These are phyloP conservation scores for Penicillium aurantiogriseum DNA, from an alignment of 2,329 filamentous ascomycete species.

Conservation along the genomic window DNA sequence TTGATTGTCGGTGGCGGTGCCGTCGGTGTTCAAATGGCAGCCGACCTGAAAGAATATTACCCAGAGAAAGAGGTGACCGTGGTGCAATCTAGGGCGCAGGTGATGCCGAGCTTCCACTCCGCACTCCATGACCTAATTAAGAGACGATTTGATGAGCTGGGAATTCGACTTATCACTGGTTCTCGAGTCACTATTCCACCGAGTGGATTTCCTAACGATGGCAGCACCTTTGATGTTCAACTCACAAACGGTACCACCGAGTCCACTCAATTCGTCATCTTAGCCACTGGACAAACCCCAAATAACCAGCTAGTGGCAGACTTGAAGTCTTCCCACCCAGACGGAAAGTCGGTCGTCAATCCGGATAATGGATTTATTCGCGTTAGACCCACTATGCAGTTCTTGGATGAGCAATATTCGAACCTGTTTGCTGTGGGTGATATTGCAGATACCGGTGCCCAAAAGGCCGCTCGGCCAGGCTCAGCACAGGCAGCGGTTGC, in stretches of 20 bases:
- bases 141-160: constrained; percentile 35
- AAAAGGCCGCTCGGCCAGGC: constrained; percentile 37
- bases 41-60: constrained; percentile 50
- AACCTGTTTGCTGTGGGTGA: constrained; percentile 38
- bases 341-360: constrained; percentile 29
- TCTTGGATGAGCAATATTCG: constrained; percentile 30
- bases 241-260: constrained; percentile 32
- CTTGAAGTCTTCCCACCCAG: constrained; percentile 26
- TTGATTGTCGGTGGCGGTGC: constrained; percentile 50
- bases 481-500: constrained; percentile 32
- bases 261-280: constrained; percentile 44
- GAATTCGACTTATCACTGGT: constrained; percentile 32
- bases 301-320: constrained; percentile 43
- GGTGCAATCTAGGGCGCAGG: constrained; percentile 46
- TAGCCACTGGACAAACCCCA: constrained; percentile 51
- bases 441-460: constrained; percentile 37
- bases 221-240: constrained; percentile 27
- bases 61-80: constrained; percentile 49
- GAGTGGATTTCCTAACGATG: constrained; percentile 28
- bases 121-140: constrained; percentile 33
- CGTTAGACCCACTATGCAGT: constrained; percentile 35
- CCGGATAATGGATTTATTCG: constrained; percentile 37
- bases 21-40: constrained; percentile 52
- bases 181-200: constrained; percentile 30
- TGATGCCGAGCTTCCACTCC: constrained; percentile 37